Evolutionary conservation across 108 stramenopile species (phyloP), one percentile per base, ranked within the genome.

Genomic region (Pseudonitzschia multiseries): DNA sequence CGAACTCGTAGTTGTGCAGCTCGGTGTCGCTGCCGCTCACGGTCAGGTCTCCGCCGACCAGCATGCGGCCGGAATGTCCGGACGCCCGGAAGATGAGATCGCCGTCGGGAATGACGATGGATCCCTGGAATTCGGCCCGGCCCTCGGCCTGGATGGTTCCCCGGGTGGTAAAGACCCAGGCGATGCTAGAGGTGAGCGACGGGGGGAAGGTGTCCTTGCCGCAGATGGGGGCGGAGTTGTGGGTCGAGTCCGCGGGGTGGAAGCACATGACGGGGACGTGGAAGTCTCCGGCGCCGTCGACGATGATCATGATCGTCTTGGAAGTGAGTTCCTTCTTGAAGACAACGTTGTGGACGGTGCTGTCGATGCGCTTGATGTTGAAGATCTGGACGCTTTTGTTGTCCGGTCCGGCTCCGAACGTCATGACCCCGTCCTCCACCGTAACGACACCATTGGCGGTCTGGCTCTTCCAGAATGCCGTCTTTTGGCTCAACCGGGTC

Each of bases 1-100:
- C 67, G 44, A 48, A 68, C 40, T 68, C 67, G 46, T 68, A 68
- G 67, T 68, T 68, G 67, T 68, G 51, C 13, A 68, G n/a, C 28
- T 68, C 67, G 46, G 28, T 20, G 46, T 17, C n/a, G 14, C 8
- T 46, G 18, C 27, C 67, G 29, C 41, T 33, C 33, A 68, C 3
- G 14, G 24, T 29, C 10, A 68, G 46, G 21, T 48, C 17, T 17
- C 67, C 67, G 12, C 50, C 67, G 31, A 68, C 67, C 17, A 68
- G 46, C 67, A 68, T 48, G 28, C 67, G 67, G 6, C 67, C 67
- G 44, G 50, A 52, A 18, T 68, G 67, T 8, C 67, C 67, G 21
- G 2, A 1, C 15, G 29, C 26, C 24, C 14, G 21, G 42, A 48
- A 27, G 14, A 24, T 68, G 8, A 68, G 27, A 24, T 68, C 67